Percentiles rank a stretch among this genome's conserved stretches.
These are phyloP conservation scores for Thalassiosira livingstoniorum DNA, from an alignment of 352 stramenopile genomes.

Conservation along the genomic window DNA sequence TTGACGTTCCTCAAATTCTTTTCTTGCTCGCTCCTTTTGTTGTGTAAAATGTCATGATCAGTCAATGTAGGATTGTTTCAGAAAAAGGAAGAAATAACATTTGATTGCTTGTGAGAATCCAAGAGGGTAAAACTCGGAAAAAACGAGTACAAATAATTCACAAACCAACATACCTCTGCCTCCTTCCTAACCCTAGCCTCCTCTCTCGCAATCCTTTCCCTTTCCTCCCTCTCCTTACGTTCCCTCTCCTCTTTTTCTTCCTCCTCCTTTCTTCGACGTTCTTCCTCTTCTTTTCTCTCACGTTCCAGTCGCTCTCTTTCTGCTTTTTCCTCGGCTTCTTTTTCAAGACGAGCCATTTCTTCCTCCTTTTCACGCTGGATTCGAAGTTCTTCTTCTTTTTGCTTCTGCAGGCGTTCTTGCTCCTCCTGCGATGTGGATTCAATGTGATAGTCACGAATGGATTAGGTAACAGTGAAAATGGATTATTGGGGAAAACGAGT, in stretches of 20 bases:
- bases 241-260: slow-evolving; percentile 19
- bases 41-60: neutral
- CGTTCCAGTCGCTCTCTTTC: slow-evolving; percentile 29
- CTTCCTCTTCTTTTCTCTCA: neutral
- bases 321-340: slow-evolving; percentile 31
- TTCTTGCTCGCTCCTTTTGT: slow-evolving; percentile 16
- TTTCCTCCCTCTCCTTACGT: slow-evolving; percentile 25
- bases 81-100: neutral
- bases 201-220: slow-evolving; percentile 30
- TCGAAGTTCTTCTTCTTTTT: slow-evolving; percentile 3
- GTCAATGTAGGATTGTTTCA: no score
- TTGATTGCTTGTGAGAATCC: neutral
- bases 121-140: neutral
- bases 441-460: no score
- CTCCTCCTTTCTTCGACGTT: slow-evolving; percentile 22
- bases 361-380: slow-evolving; percentile 7
- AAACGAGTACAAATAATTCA: neutral
- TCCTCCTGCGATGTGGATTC: no score
- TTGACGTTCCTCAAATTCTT: slow-evolving; percentile 41
- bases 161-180: slow-evolving; percentile 12
- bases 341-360: slow-evolving; percentile 19
- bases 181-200: slow-evolving; percentile 31
- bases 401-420: slow-evolving; percentile 14
- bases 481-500: no score
- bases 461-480: no score